Percentiles rank a stretch among this genome's conserved stretches.
Conservation (phyloP, 176 grass and related monocot species). For the Thinopyrum elongatum region DNA sequence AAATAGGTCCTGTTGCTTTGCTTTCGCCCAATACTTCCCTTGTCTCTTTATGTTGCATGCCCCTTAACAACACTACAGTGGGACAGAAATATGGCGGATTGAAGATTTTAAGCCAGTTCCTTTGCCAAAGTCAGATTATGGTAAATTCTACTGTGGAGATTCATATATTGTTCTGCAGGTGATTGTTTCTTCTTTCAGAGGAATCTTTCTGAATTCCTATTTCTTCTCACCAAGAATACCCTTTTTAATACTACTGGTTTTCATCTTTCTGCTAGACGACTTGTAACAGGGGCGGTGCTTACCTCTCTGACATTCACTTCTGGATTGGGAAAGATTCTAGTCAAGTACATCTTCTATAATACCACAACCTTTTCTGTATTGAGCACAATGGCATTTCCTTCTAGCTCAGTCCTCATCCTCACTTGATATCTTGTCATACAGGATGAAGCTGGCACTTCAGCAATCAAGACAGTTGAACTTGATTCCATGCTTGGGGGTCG, state of each 20-base stretch:
- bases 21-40: background rate
- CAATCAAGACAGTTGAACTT: conserved; percentile 94
- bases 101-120: conserved; percentile 92
- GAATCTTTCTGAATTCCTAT: background rate
- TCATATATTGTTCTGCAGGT: conserved; percentile 97
- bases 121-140: conserved; percentile 74
- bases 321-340: conserved; percentile 96
- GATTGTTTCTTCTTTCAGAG: background rate
- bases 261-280: conserved; percentile 54
- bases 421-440: conserved; percentile 32
- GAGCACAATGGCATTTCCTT: background rate
- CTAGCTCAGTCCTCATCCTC: conserved; percentile 2
- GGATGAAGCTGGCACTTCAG: conserved; percentile 97
- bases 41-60: conserved; percentile 12
- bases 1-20: background rate
- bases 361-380: background rate
- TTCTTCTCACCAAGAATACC: background rate
- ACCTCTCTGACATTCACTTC: conserved; percentile 74
- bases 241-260: conserved; percentile 7
- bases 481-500: conserved; percentile 89
- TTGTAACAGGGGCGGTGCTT: conserved; percentile 64
- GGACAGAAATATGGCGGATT: conserved; percentile 93
- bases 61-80: conserved; percentile 62
- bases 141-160: conserved; percentile 97
- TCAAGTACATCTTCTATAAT: conserved; percentile 46